Evolutionary conservation across 2,329 filamentous ascomycete genomes (phyloP).

Genomic region (Botrytis cinerea): DNA sequence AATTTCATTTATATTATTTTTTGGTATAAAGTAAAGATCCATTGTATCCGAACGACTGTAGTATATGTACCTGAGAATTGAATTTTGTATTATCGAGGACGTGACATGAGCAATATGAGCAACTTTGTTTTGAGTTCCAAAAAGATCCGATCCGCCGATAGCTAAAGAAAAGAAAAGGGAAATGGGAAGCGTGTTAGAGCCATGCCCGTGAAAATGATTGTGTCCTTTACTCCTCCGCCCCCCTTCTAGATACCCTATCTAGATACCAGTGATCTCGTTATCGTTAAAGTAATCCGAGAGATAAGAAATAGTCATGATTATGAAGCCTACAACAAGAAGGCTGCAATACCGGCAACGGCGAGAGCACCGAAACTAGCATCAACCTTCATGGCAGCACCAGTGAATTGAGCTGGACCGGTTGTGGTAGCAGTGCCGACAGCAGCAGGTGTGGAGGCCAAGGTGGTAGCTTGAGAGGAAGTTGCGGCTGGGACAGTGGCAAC

Average conservation of each 20-base stretch:
- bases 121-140: conserved; percentile 31
- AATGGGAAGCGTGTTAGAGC: conserved; percentile 22
- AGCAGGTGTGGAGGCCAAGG: conserved; percentile 10
- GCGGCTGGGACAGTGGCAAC: background rate
- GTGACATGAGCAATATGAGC: conserved; percentile 29
- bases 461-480: background rate
- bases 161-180: conserved; percentile 7
- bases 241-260: conserved; percentile 19
- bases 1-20: conserved; percentile 22
- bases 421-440: conserved; percentile 20
- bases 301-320: conserved; percentile 22
- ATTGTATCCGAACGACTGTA: conserved; percentile 24
- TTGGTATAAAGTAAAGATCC: conserved; percentile 16
- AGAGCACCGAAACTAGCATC: conserved; percentile 34
- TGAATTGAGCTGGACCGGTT: conserved; percentile 28
- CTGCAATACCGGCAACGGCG: conserved; percentile 33
- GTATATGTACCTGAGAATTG: conserved; percentile 32
- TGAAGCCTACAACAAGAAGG: conserved; percentile 35
- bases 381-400: conserved; percentile 30
- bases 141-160: conserved; percentile 28
- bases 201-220: conserved; percentile 30
- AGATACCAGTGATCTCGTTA: conserved; percentile 25
- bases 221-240: conserved; percentile 28
- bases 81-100: conserved; percentile 29
- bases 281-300: conserved; percentile 25